Base-by-base conservation (phyloP, 495 filamentous ascomycete genomes). In the Xylaria curta region DNA sequence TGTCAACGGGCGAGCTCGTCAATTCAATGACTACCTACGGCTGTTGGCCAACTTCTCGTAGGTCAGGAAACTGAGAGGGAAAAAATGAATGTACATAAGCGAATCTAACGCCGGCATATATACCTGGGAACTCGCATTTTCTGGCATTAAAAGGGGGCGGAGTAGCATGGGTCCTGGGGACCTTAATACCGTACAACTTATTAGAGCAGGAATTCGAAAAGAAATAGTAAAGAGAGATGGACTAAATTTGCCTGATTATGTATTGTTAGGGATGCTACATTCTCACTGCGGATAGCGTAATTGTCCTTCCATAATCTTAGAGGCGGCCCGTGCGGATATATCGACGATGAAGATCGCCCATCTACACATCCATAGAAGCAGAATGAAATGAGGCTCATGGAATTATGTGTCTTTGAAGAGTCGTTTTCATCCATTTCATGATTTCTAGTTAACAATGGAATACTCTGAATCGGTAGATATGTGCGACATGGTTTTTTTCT, bases 31-130 rank as follows among this genome's bases (percentile, higher is more conserved):
- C 21, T 7, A 40, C 49, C 9, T 13, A 60, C 53, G 49, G 9
- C 24, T 19, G 26, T 17, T 62, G 56, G 46, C 60, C n/a, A 26
- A 51, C 36, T 10, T 44, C 44, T 6, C 8, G 31, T 38, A 26
- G 59, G 36, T 62, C 4, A 13, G 15, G 59, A 31, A 31, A 24
- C 33, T 47, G 24, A 69, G 28, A 28, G 17, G 17, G 40, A 47
- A 8, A 10, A 31, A 17, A 9, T 21, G 15, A 49, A 47, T 61
- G 66, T 69, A 69, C n/a, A 69, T 60, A 68, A 68, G 10, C 19
- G 42, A 59, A 49, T 69, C 42, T 53, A 40, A 33, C 1, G 19
- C 24, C 6, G 21, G 51, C 66, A 53, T 61, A 60, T 49, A 69
- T 69, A 69, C 24, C 21, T 24, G 21, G n/a, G 42, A 31, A 28